Evolutionary conservation across 1,284 basidiomycete genomes (phyloP), one percentile per base, ranked within the genome.

Genomic region (Leccinum fuscescens): DNA sequence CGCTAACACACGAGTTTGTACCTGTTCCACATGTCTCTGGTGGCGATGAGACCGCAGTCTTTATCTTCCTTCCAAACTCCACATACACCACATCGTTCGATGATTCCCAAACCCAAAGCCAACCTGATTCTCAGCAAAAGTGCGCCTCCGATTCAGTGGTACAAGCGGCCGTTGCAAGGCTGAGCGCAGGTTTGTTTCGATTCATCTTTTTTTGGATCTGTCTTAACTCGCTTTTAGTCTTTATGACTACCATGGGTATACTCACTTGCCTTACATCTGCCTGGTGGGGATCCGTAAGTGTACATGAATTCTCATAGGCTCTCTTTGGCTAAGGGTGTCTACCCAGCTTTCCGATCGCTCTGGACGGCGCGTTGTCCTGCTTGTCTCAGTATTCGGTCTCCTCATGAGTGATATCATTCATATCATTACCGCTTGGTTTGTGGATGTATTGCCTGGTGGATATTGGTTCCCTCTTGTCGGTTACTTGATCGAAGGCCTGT

Each of bases 401-500:
- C 22, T 22, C 22, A 22, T 22, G 22, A 22, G 22, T 22, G 22
- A 22, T 22, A 22, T 22, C 22, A 22, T 22, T 22, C 22, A 22
- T 22, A 22, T 22, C 22, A 22, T 22, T 22, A 22, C 22, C 22
- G 22, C 22, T 22, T 60, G 77, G 55, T 88, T 82, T 72, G 84
- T 83, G 37, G 76, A 83, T 57, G 67, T 76, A 15, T 76, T 92
- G 6, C 90, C 91, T 1, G 90, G 92, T 5, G 90, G 92, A 12
- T 94, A 93, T 73, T 90, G 90, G 82, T 88, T 92, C 69, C 79
- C 95, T n/a, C 67, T 95, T 8, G 66, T 90, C 14, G 90, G 90
- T 1, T 85, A 89, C 8, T 67, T 86, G 4, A 62, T 93, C 1
- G 93, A 96, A 64, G 95, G 94, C 7, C 62, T 82, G 3, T 74